Percentiles rank a stretch among this genome's conserved stretches.
These are phyloP conservation scores for Colletotrichum godetiae DNA, from an alignment of 2,329 filamentous ascomycete genomes.

Conservation along the genomic window DNA sequence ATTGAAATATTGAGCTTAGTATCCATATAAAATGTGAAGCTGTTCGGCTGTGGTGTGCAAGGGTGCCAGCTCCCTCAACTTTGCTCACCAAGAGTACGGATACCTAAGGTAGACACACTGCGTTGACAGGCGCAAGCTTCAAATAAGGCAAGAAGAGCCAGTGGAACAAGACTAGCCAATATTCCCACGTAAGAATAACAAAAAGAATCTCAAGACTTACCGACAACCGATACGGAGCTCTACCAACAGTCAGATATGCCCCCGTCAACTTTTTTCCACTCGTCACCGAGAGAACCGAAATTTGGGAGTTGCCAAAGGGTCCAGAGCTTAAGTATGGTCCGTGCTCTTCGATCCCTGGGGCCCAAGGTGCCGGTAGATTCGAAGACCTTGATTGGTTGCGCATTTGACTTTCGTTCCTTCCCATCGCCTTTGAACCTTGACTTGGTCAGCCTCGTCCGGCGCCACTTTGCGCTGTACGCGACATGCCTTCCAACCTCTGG, in stretches of 20 bases:
- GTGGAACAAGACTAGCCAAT: background rate
- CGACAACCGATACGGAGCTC: background rate
- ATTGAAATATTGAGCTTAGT: background rate
- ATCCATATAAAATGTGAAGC: background rate
- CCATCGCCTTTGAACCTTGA: background rate
- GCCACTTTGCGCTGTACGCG: constrained; percentile 8
- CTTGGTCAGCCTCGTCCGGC: constrained; percentile 9
- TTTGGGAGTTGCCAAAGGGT: background rate
- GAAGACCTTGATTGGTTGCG: constrained; percentile 17
- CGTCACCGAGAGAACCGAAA: constrained; percentile 20
- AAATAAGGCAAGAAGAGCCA: background rate
- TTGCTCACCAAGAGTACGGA: background rate
- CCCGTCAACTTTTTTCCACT: background rate
- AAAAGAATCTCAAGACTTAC: background rate
- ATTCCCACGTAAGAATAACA: background rate
- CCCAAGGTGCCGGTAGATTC: background rate
- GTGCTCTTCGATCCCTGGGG: constrained; percentile 5
- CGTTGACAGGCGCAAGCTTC: background rate
- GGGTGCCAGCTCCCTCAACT: background rate
- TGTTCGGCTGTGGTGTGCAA: background rate
- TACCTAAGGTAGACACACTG: background rate
- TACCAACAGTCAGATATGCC: background rate
- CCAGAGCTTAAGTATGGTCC: background rate
- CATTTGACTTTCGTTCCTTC: background rate
- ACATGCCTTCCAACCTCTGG: background rate